Evolutionary conservation across 805 yeast genomes (phyloP).

Genomic region (Cyberlindnera veronae): DNA sequence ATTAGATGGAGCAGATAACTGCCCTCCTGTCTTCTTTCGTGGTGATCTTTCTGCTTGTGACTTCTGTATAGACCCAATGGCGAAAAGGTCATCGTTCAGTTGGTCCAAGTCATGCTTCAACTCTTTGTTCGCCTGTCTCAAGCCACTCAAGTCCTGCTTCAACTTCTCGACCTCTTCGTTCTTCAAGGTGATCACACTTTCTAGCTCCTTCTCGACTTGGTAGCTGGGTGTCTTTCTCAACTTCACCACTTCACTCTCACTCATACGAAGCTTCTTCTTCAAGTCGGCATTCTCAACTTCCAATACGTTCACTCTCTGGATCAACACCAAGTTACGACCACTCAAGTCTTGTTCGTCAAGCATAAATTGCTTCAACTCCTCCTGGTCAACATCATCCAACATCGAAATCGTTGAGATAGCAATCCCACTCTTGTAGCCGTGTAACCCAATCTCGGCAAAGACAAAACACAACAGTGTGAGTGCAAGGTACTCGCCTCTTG

Average conservation of each 20-base stretch:
- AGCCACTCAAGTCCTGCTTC: background rate
- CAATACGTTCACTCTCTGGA: constrained; percentile 14
- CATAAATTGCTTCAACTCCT: constrained; percentile 15
- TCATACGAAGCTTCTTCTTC: constrained; percentile 3
- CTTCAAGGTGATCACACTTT: background rate
- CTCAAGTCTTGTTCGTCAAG: constrained; percentile 22
- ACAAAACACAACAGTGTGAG: constrained; percentile 16
- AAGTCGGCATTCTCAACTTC: constrained; percentile 16
- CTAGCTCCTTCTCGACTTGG: constrained; percentile 1
- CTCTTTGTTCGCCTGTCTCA: constrained; percentile 1
- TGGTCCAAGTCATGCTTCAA: constrained; percentile 6
- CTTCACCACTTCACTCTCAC: background rate
- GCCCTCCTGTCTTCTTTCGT: background rate
- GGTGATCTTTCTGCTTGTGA: background rate
- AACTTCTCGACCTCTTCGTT: constrained; percentile 1
- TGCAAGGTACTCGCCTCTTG: constrained; percentile 9
- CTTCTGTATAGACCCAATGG: constrained; percentile 3
- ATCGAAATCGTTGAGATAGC: constrained; percentile 12
- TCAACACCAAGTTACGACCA: constrained; percentile 20
- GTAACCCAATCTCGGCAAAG: constrained; percentile 18
- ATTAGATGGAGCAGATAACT: background rate
- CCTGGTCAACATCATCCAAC: constrained; percentile 14
- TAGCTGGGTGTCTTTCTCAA: background rate
- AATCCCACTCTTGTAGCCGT: constrained; percentile 17
- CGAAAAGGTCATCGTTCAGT: constrained; percentile 8